Base-by-base conservation (phyloP, 345 rosid species). In the Trapa bicornis region DNA sequence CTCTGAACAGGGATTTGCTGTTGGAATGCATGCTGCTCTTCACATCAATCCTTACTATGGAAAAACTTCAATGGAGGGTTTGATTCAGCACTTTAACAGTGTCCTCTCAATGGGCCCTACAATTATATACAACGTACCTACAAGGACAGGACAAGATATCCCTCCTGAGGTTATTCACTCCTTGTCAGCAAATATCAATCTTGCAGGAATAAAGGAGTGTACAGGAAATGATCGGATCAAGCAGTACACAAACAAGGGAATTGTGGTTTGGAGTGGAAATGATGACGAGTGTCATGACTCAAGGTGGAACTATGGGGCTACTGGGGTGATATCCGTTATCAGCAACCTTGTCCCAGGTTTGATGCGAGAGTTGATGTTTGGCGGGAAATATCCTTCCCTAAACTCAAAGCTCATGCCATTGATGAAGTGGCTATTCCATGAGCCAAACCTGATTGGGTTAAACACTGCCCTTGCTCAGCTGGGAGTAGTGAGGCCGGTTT, bases 21-120 rank as follows among this genome's bases (percentile, higher is more conserved):
- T 90, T 13, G 97, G 98, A 64, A 93, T 93, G 94, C 94, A 90
- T 66, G 98, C 86, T 22, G 93, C 96, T 17, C 89, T 88, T 69
- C 96, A 93, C 76, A 90, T 93, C 65, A 93, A 93, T 74, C 97
- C 97, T 54, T 90, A 87, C 81, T 87, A 93, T 37, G 96, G 97
- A 2, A 93, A 88, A 78, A 93, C 98, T n/a, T 93, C 94, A 5
- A 32, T 74, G 22, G 89, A 81, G 65, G 97, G 98, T 61, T 63
- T 88, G 79, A 74, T 83, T 22, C 75, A 86, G 16, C 97, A 88
- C 74, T 90, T 93, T 62, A 79, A 81, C 29, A 76, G 87, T 12
- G 89, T 93, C 69, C 84, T 90, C 33, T 87, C 89, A 5, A 84
- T 90, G 86, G 97, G 97, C 29, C 97, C 97, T 0, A 82, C 89